These are phyloP conservation scores for Suillus hirtellus DNA, from an alignment of 768 basidiomycete species.

Conservation along the genomic window DNA sequence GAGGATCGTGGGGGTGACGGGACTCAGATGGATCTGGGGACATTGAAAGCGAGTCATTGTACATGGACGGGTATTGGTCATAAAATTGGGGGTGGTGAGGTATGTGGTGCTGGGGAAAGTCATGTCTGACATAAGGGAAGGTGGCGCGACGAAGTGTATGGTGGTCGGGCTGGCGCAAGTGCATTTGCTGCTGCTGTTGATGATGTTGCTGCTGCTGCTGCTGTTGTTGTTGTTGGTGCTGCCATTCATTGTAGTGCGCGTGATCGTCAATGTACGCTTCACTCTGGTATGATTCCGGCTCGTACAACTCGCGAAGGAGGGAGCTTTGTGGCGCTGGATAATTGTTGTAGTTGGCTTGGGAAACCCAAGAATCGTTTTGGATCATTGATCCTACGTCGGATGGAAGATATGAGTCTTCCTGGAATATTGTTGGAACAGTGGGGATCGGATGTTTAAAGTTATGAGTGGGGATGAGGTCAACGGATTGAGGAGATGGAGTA, in stretches of 20 bases:
- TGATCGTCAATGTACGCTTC: conserved; percentile 38
- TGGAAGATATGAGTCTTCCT: conserved; percentile 34
- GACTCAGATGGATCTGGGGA: conserved; percentile 25
- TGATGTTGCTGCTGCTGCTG: conserved; percentile 36
- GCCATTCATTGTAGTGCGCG: conserved; percentile 37
- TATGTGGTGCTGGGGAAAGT: conserved; percentile 45
- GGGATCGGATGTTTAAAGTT: conserved; percentile 44
- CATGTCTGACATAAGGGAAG: conserved; percentile 76
- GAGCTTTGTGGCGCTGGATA: conserved; percentile 45
- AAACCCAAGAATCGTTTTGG: conserved; percentile 41
- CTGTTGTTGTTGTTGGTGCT: conserved; percentile 39
- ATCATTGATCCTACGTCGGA: conserved; percentile 36
- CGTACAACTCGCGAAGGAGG: conserved; percentile 73
- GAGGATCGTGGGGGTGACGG: conserved; percentile 20
- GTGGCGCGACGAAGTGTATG: conserved; percentile 62
- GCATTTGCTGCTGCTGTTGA: conserved; percentile 21
- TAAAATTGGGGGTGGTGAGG: conserved; percentile 34
- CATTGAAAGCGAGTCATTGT: conserved; percentile 40
- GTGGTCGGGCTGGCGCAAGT: conserved; percentile 40
- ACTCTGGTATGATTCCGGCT: conserved; percentile 46
- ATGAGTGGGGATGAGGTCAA: conserved; percentile 36
- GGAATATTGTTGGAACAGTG: conserved; percentile 54
- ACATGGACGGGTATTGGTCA: conserved; percentile 37
- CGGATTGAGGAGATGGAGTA: conserved; percentile 64
- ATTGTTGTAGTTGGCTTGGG: conserved; percentile 35